Evolutionary conservation across 78 protist genomes (phyloP).

Genomic region (Dictyostelium brefeldianum): DNA sequence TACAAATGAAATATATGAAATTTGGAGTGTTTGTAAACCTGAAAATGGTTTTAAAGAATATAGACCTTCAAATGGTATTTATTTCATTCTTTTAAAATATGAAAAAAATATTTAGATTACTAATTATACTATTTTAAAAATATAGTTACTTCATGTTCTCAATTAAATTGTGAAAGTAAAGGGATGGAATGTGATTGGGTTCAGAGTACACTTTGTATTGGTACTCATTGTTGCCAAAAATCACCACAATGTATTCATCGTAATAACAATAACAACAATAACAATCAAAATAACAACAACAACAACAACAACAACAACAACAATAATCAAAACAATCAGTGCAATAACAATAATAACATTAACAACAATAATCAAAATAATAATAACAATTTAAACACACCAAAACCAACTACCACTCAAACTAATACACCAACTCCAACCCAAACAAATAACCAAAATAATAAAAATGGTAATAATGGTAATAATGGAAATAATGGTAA

Average conservation of each 20-base stretch:
- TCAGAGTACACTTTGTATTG: neutral
- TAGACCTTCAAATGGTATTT: neutral
- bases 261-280: neutral
- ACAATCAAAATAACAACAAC: neutral
- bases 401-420: too few species aligned
- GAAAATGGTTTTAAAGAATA: neutral
- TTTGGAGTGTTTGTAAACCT: slow-evolving; percentile 44
- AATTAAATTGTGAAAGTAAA: slow-evolving; percentile 26
- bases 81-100: neutral
- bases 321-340: neutral
- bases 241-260: neutral
- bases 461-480: neutral
- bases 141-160: slow-evolving; percentile 6
- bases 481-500: neutral
- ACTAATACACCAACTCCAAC: too few species aligned
- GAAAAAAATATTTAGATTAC: neutral
- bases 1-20: slow-evolving; percentile 17
- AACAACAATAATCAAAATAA: neutral
- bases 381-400: neutral
- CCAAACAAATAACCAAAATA: neutral
- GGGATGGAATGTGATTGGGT: slow-evolving; percentile 20
- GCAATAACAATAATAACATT: neutral
- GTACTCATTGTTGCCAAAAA: slow-evolving; percentile 40
- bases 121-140: neutral
- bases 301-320: neutral